phyloP scores from a whole-genome alignment of 2,329 filamentous ascomycete species.

The Penicillium decumbens region DNA sequence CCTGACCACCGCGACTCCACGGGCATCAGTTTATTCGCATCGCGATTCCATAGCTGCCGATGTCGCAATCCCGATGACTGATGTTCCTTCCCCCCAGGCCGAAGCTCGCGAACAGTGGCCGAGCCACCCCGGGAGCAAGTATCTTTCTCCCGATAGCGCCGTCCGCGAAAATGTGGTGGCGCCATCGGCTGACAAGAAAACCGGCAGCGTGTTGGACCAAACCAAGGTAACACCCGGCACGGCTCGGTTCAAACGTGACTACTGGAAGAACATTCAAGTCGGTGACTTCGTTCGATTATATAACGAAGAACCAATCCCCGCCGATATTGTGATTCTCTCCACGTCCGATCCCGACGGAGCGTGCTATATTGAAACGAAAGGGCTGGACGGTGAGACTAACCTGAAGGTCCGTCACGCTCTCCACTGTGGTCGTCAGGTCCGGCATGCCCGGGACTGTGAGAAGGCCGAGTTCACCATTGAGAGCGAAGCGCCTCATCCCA shows the following conservation, averaged over 20 bases:
- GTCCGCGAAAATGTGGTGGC: conserved; percentile 23
- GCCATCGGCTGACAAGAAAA: conserved; percentile 42
- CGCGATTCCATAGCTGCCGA: conserved; percentile 41
- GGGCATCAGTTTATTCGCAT: conserved; percentile 54
- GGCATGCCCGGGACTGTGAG: conserved; percentile 89
- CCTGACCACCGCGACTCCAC: conserved; percentile 55
- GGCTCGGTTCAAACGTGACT: conserved; percentile 84
- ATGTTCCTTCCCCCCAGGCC: conserved; percentile 75
- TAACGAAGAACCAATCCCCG: conserved; percentile 91
- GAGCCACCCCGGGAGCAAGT: conserved; percentile 28
- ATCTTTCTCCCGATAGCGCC: conserved; percentile 31
- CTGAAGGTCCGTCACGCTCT: conserved; percentile 90
- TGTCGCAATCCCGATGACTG: conserved; percentile 90
- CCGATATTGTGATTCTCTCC: conserved; percentile 85
- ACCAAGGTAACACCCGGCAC: conserved; percentile 60
- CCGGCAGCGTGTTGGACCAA: conserved; percentile 69
- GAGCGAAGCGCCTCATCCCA: conserved; percentile 85
- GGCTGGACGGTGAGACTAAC: conserved; percentile 95
- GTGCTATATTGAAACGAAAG: conserved; percentile 98
- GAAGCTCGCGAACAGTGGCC: conserved; percentile 47
- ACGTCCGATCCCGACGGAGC: conserved; percentile 91
- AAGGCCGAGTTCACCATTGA: conserved; percentile 80
- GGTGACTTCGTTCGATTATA: conserved; percentile 96
- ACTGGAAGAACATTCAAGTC: conserved; percentile 92
- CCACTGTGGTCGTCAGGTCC: conserved; percentile 74